phyloP scores from a whole-genome alignment of 495 filamentous ascomycete genomes.

The Emericellopsis terricola region DNA sequence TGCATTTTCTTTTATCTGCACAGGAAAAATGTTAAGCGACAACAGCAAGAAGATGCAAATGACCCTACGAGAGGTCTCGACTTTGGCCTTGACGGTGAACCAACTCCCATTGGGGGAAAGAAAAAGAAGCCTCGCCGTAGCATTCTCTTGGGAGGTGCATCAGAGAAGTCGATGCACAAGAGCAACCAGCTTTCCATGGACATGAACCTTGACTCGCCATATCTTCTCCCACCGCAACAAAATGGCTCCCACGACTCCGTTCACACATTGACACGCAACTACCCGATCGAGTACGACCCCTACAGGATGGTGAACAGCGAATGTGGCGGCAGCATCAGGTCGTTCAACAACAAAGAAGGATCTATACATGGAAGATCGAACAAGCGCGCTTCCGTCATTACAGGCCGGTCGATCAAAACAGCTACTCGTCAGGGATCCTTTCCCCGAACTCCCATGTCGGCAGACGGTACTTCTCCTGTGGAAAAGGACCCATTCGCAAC shows the following conservation, averaged over 20 bases:
- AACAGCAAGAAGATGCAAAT: conserved; percentile 60
- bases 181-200: conserved; percentile 66
- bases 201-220: conserved; percentile 66
- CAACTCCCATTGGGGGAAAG: conserved; percentile 11
- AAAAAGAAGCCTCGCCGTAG: conserved; percentile 17
- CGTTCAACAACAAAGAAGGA: conserved; percentile 35
- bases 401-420: conserved; percentile 4
- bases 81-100: conserved; percentile 55
- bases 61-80: conserved; percentile 89
- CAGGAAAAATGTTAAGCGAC: conserved; percentile 52
- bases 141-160: conserved; percentile 23
- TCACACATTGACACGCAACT: conserved; percentile 60
- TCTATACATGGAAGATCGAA: conserved; percentile 42
- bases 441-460: conserved; percentile 5
- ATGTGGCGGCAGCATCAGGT: conserved; percentile 36
- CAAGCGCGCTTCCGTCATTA: conserved; percentile 6
- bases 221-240: conserved; percentile 69
- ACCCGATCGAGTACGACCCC: conserved; percentile 56
- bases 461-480: conserved; percentile 4
- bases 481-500: conserved; percentile 3
- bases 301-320: conserved; percentile 57
- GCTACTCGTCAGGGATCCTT: conserved; percentile 6
- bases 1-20: conserved; percentile 60
- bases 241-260: conserved; percentile 70
- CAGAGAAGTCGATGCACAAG: conserved; percentile 32